Base-by-base conservation (phyloP, 2,329 filamentous ascomycete genomes). In the Sporothrix euskadiensis region DNA sequence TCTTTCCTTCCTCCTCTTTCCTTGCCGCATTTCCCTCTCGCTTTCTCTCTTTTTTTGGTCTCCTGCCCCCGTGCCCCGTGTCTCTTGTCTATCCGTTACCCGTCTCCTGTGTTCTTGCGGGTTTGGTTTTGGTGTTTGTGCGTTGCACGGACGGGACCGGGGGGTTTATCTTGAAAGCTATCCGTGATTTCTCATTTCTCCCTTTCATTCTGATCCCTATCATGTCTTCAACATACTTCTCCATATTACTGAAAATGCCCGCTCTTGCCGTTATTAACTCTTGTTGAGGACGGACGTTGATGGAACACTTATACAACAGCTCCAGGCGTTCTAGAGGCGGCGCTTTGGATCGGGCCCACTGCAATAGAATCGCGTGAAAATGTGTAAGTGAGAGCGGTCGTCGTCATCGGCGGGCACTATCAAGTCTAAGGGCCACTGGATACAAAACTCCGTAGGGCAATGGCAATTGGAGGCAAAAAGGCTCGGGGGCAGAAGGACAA, bases 351-450 rank as follows among this genome's bases (percentile, higher is more conserved):
- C 14, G 44, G 44, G 47, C 66, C 49, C 32, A 57, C 26, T 52
- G 65, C 9, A 35, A 26, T 56, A 35, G 47, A 69, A 56, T 69
- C 66, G 66, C 66, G 66, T 69, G 32, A 41, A 69, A 10, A 69
- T 69, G 66, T 69, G 66, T 69, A 69, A 69, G 66, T 69, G n/a
- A 39, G 49, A 56, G 26, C 12, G 19, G 41, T 26, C 41, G 63
- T 35, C 44, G 63, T 32, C 41, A 52, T 52, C n/a, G 44, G 44
- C 3, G 16, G 44, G 30, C 66, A 39, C 32, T 39, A 56, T 35
- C 19, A n/a, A 14, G 35, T 35, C 14, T 39, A 35, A 59, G 44
- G 35, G 2, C 10, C n/a, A 57, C 68, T 57, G 39, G 49, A 56
- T 39, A 5, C 16, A 14, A 32, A 63, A 22, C 10, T 19, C 22